Evolutionary conservation across 2,329 filamentous ascomycete genomes (phyloP).

Genomic region (Fusarium devonianum): DNA sequence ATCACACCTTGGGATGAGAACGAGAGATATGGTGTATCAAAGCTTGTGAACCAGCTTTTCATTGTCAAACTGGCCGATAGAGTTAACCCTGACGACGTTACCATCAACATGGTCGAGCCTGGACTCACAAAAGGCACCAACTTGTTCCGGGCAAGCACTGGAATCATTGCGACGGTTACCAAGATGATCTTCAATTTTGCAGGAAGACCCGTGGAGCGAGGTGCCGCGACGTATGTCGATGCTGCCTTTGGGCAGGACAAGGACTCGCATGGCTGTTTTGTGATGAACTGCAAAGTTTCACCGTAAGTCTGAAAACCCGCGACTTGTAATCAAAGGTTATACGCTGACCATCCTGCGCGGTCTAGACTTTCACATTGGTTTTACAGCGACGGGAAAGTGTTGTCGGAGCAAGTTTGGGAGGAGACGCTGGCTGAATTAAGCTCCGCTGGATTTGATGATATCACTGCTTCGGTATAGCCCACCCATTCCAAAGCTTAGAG

Average conservation of each 20-base stretch:
- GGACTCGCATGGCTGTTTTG: conserved; percentile 59
- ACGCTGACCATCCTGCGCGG: too few species aligned
- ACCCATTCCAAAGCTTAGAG: too few species aligned
- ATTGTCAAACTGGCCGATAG: conserved; percentile 49
- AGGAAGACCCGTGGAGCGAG: conserved; percentile 47
- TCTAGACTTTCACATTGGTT: conserved; percentile 28
- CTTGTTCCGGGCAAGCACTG: conserved; percentile 23
- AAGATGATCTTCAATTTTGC: conserved; percentile 24
- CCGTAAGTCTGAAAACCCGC: conserved; percentile 30
- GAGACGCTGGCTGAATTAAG: conserved; percentile 26
- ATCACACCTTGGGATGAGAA: conserved; percentile 30
- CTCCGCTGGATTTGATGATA: conserved; percentile 19
- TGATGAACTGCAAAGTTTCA: conserved; percentile 54
- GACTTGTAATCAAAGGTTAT: too few species aligned
- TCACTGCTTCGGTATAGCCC: conserved; percentile 34
- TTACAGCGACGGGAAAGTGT: conserved; percentile 18
- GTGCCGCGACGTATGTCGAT: conserved; percentile 57
- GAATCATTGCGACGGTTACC: conserved; percentile 1
- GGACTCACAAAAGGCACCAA: conserved; percentile 41
- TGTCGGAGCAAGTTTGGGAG: conserved; percentile 25
- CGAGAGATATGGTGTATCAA: conserved; percentile 43
- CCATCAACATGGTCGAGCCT: conserved; percentile 49
- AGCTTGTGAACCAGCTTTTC: conserved; percentile 46
- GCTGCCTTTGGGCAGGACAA: conserved; percentile 54
- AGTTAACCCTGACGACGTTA: conserved; percentile 45